Conservation (phyloP, 1,284 basidiomycete species). For the Cryptococcus sp. region DNA sequence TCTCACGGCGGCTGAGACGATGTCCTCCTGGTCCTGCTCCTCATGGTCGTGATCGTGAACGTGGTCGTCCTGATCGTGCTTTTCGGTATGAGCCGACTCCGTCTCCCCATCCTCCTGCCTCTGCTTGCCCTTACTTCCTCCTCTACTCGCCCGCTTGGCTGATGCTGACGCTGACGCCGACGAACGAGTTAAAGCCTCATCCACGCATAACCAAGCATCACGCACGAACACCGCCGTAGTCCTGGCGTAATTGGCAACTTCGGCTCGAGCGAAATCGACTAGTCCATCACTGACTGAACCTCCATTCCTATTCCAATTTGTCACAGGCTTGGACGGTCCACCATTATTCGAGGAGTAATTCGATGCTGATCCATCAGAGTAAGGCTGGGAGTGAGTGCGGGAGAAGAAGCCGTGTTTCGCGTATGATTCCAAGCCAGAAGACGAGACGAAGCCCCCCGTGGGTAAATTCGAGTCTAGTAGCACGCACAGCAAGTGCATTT, state of each 20-base stretch:
- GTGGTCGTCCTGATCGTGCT: neutral
- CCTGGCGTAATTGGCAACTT: constrained; percentile 65
- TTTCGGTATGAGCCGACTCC: neutral
- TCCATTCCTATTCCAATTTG: neutral
- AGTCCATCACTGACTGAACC: constrained; percentile 2
- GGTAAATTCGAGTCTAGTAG: constrained; percentile 95
- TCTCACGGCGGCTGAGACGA: constrained; percentile 1
- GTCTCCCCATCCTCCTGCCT: neutral
- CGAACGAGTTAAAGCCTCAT: constrained; percentile 4
- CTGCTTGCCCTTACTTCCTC: too few relatives aligned
- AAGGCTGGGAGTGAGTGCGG: constrained; percentile 23
- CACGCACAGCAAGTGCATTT: constrained; percentile 49
- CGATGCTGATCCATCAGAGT: neutral
- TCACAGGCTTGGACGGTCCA: neutral
- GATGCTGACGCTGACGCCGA: neutral
- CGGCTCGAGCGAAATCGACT: constrained; percentile 45
- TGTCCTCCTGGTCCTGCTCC: constrained; percentile 26
- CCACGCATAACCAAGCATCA: constrained; percentile 61
- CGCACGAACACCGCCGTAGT: constrained; percentile 75
- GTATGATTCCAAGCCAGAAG: constrained; percentile 87
- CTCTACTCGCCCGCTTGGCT: neutral
- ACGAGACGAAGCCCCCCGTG: constrained; percentile 97
- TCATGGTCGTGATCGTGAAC: neutral
- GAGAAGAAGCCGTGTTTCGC: constrained; percentile 77
- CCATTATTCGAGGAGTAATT: neutral